phyloP scores from a whole-genome alignment of 192 early-diverging fungal genomes.

The Rhizophlyctis rosea region DNA sequence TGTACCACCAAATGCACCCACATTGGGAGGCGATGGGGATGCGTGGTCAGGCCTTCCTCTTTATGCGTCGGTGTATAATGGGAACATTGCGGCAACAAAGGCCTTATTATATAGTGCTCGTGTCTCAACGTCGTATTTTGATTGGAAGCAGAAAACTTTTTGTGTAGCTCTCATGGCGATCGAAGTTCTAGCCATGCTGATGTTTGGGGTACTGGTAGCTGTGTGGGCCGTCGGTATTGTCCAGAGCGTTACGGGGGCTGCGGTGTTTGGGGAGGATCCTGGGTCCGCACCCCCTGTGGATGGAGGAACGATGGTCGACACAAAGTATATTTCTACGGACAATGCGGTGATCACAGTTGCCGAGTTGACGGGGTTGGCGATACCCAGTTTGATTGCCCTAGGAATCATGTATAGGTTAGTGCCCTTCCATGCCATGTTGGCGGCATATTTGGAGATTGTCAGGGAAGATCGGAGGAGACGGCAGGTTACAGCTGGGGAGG shows the following conservation, averaged over 20 bases:
- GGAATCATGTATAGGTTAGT: conserved; percentile 34
- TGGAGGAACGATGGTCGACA: neutral
- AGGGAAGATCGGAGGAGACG: neutral
- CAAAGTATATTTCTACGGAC: neutral
- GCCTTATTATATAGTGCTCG: conserved; percentile 15
- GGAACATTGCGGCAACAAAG: conserved; percentile 29
- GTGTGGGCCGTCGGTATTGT: conserved; percentile 31
- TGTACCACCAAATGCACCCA: too few relatives aligned
- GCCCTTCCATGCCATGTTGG: conserved; percentile 33
- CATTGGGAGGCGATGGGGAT: conserved; percentile 25
- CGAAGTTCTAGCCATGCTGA: conserved; percentile 30
- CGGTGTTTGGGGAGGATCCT: neutral
- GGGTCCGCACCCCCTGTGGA: neutral
- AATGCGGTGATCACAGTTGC: conserved; percentile 17
- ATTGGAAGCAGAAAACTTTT: conserved; percentile 18
- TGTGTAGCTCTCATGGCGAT: conserved; percentile 25
- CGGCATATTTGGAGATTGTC: conserved; percentile 9
- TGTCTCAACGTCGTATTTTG: conserved; percentile 18
- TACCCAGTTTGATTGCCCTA: conserved; percentile 28
- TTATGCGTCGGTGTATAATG: conserved; percentile 31
- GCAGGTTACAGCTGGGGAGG: conserved; percentile 3
- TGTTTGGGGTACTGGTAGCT: conserved; percentile 27
- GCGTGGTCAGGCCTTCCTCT: conserved; percentile 34
- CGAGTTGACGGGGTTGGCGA: conserved; percentile 33
- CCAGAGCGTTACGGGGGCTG: neutral